Evolutionary conservation across 768 basidiomycete species (phyloP), one percentile per base, ranked within the genome.

Genomic region (Agaricus blazei): DNA sequence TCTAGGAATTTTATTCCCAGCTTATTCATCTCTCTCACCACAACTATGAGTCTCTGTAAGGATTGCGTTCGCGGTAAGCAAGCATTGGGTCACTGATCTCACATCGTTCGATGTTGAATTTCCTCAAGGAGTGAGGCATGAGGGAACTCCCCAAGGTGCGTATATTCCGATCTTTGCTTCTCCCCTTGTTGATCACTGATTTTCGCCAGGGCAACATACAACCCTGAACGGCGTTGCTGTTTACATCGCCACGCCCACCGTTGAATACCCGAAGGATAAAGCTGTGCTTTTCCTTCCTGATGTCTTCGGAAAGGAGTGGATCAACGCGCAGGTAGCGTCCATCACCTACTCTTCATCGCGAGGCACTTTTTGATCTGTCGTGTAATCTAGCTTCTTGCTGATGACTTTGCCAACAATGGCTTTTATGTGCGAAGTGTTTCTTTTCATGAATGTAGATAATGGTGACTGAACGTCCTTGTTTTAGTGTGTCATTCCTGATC

Each of bases 251-350:
- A 81, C 77, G 1, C 85, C 85, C 11, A 64, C 71, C 0, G 60
- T 61, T 2, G 75, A 77, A 38, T 83, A 80, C 56, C 67, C 76
- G 51, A 79, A 81, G 66, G 73, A 78, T 59, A 85, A 83, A 64
- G 80, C 75, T 27, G 51, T 86, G 47, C 72, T 87, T 27, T 80
- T 72, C 70, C 64, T 85, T 26, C 54, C 79, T 3, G 85, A 83
- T 58, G 68, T 75, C 45, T 82, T 80, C 55, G 84, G 83, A 7
- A 62, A 75, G 26, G 68, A 76, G 24, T 66, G 82, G 9, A 41
- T 65, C 64, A 84, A 85, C 60, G 51, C 66, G 37, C 64, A 72
- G 65, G 81, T 80, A 34, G 41, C 4, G 73, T 62, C 38, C n/a
- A n/a, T 50, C 34, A 51, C n/a, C 14, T 29, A 41, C 28, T 27